Percentiles rank a stretch among this genome's conserved stretches.
These are phyloP conservation scores for Sinapis alba DNA, from an alignment of 441 rosid genomes.

Conservation along the genomic window DNA sequence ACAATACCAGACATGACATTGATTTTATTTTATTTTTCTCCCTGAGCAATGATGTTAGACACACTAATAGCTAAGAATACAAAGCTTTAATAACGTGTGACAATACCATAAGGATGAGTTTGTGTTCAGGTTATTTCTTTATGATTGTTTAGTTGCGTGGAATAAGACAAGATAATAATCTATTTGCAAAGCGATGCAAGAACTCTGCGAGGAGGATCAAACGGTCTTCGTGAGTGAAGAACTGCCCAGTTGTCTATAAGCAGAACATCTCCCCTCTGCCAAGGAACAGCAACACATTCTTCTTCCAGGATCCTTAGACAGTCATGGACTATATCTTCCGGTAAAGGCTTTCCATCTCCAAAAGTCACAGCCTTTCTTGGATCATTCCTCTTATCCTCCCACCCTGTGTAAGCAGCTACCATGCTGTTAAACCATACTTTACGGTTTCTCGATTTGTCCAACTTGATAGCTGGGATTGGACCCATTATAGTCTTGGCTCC, in stretches of 20 bases:
- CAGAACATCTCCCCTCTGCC: slow-evolving; percentile 85
- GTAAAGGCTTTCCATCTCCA: slow-evolving; percentile 73
- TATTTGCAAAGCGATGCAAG: slow-evolving; percentile 67
- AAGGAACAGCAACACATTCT: slow-evolving; percentile 73
- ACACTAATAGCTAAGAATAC: not conserved
- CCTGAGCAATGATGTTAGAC: slow-evolving; percentile 27
- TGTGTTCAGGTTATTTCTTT: not conserved
- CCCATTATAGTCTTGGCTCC: slow-evolving; percentile 81
- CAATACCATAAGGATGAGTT: slow-evolving; percentile 6
- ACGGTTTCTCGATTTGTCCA: slow-evolving; percentile 61
- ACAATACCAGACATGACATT: slow-evolving; percentile 28
- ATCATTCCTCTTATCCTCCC: slow-evolving; percentile 80
- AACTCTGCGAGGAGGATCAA: slow-evolving; percentile 69
- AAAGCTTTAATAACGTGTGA: not conserved
- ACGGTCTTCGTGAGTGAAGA: slow-evolving; percentile 77
- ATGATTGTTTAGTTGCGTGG: not conserved
- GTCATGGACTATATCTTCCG: slow-evolving; percentile 56
- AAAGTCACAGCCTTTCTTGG: slow-evolving; percentile 76
- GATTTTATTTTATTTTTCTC: not conserved
- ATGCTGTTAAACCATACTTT: slow-evolving; percentile 93
- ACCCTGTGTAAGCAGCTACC: slow-evolving; percentile 90
- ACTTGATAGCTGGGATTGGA: slow-evolving; percentile 75
- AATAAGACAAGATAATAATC: slow-evolving; percentile 12
- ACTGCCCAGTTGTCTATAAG: slow-evolving; percentile 85
- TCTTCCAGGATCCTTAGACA: slow-evolving; percentile 75